Evolutionary conservation across 495 filamentous ascomycete genomes (phyloP).

Genomic region (Daldinia grandis): DNA sequence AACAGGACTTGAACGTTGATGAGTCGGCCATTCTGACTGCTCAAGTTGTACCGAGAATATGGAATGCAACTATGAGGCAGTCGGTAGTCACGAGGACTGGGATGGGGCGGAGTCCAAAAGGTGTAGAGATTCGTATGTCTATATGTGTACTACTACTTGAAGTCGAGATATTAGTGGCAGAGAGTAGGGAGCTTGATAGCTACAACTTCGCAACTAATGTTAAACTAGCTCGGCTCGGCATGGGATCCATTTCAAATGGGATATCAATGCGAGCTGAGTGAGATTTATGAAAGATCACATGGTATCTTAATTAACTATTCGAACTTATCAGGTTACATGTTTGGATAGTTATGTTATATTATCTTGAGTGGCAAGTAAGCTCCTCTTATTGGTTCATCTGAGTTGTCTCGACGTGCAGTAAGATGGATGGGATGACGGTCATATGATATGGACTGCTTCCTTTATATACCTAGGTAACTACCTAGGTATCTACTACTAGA

Average conservation of each 20-base stretch:
- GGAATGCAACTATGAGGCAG: neutral
- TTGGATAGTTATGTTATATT: neutral
- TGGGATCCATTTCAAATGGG: neutral
- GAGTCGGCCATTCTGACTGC: conserved; percentile 5
- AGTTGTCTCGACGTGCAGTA: neutral
- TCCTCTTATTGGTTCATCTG: neutral
- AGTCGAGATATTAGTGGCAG: conserved; percentile 21
- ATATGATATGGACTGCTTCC: conserved; percentile 2
- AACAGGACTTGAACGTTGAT: conserved; percentile 24
- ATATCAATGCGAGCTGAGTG: conserved; percentile 12
- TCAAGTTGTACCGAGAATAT: neutral
- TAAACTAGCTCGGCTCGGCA: conserved; percentile 9
- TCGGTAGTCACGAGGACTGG: conserved; percentile 6
- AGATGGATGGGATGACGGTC: neutral
- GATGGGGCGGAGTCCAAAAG: conserved; percentile 32
- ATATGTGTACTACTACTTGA: conserved; percentile 41
- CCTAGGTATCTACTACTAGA: neutral
- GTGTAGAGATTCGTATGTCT: conserved; percentile 34
- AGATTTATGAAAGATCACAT: conserved; percentile 3
- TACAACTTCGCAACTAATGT: conserved; percentile 37
- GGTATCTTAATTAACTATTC: neutral
- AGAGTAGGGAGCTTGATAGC: conserved; percentile 22
- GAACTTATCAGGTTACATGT: neutral
- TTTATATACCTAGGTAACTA: too few relatives aligned
- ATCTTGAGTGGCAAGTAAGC: neutral